phyloP scores from a whole-genome alignment of 208 protist genomes.

The Trypanosoma lewisi region DNA sequence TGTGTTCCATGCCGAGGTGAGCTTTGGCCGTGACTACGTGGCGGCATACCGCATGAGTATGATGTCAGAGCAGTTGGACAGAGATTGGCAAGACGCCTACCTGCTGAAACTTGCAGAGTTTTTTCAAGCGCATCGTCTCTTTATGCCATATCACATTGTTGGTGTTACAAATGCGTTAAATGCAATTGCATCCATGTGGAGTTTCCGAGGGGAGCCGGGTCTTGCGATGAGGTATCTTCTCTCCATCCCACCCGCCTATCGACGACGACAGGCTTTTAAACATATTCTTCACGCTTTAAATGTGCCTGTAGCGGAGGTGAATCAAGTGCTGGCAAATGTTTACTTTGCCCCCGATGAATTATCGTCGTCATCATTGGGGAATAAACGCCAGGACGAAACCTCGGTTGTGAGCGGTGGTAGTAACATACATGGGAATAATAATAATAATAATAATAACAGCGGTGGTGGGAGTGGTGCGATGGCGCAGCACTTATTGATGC shows the following conservation, averaged over 20 bases:
- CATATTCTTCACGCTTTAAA: slow-evolving; percentile 73
- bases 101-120: slow-evolving; percentile 75
- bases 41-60: slow-evolving; percentile 87
- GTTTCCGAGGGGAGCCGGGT: slow-evolving; percentile 74
- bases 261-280: slow-evolving; percentile 70
- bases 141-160: slow-evolving; percentile 86
- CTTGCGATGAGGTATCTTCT: slow-evolving; percentile 71
- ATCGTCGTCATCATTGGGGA: slow-evolving; percentile 8
- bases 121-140: slow-evolving; percentile 42
- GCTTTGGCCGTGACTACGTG: slow-evolving; percentile 84
- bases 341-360: slow-evolving; percentile 58
- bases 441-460: slow-evolving; percentile 2
- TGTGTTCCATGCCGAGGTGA: slow-evolving; percentile 79
- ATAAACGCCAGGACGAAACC: slow-evolving; percentile 13
- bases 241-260: slow-evolving; percentile 73
- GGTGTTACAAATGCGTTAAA: slow-evolving; percentile 80
- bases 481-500: slow-evolving; percentile 75
- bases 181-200: slow-evolving; percentile 84
- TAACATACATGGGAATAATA: no score
- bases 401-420: background rate
- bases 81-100: slow-evolving; percentile 75
- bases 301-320: slow-evolving; percentile 57
- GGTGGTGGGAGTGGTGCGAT: slow-evolving; percentile 25
- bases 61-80: slow-evolving; percentile 82
- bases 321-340: slow-evolving; percentile 46